Evolutionary conservation across 352 stramenopile genomes (phyloP).

Genomic region (Halophytophthora polymorphica): DNA sequence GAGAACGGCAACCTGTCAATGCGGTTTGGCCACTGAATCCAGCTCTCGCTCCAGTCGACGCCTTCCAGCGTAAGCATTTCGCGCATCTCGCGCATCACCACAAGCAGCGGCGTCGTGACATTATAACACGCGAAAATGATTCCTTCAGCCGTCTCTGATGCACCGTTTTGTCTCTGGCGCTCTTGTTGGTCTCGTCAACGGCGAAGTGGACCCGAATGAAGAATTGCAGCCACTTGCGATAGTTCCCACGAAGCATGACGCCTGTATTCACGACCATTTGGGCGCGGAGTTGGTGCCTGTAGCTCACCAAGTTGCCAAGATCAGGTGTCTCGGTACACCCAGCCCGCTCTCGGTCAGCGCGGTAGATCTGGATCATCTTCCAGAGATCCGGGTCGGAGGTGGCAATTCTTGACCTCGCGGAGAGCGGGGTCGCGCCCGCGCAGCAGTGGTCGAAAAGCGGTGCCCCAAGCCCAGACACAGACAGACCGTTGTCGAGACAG

Average conservation of each 20-base stretch:
- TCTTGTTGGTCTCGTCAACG: neutral
- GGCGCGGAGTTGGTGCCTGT: neutral
- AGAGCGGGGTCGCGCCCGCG: no score
- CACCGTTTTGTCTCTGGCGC: neutral
- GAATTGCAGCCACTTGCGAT: neutral
- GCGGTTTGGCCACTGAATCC: slow-evolving; percentile 6
- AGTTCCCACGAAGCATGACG: slow-evolving; percentile 9
- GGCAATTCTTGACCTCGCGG: no score
- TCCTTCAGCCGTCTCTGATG: neutral
- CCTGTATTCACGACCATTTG: slow-evolving; percentile 6
- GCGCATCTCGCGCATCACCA: slow-evolving; percentile 3
- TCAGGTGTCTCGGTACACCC: slow-evolving; percentile 6
- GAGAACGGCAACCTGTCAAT: slow-evolving; percentile 6
- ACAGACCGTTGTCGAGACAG: no score
- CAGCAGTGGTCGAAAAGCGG: no score
- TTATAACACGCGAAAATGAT: slow-evolving; percentile 3
- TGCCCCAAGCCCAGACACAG: no score
- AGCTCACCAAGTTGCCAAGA: neutral
- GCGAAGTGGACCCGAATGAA: neutral
- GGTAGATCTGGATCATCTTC: slow-evolving; percentile 10
- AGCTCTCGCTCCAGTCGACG: slow-evolving; percentile 1
- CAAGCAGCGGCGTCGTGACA: neutral
- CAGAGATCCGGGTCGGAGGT: slow-evolving; percentile 4
- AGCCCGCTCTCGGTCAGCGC: neutral
- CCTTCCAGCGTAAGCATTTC: slow-evolving; percentile 1